These are phyloP conservation scores for Saccharomyces hybrid DNA, from an alignment of 1,139 yeast species.

Conservation along the genomic window DNA sequence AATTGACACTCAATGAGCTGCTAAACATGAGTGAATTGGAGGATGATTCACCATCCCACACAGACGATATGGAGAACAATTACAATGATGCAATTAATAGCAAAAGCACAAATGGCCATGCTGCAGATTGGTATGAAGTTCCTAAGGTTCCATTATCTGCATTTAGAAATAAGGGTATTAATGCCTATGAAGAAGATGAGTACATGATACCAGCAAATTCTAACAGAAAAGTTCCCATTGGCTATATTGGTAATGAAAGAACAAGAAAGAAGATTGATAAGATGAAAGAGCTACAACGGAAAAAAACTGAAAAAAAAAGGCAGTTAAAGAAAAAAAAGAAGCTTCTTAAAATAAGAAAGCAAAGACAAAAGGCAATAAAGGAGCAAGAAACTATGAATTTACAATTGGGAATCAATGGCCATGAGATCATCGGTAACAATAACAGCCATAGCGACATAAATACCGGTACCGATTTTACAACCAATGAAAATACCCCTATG, in stretches of 20 bases:
- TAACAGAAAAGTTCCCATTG: slow-evolving; percentile 30
- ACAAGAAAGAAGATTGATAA: slow-evolving; percentile 31
- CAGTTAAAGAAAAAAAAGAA: slow-evolving; percentile 29
- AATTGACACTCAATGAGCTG: slow-evolving; percentile 74
- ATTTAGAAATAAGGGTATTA: slow-evolving; percentile 66
- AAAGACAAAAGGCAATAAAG: slow-evolving; percentile 12
- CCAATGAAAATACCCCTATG: background rate
- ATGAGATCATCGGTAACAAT: background rate
- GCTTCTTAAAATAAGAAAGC: slow-evolving; percentile 24
- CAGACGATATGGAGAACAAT: slow-evolving; percentile 1
- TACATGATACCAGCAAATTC: slow-evolving; percentile 27
- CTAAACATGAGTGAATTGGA: slow-evolving; percentile 84
- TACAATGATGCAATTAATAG: background rate
- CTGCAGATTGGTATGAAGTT: slow-evolving; percentile 35
- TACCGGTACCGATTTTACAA: background rate
- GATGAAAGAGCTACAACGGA: slow-evolving; percentile 30
- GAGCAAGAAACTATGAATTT: slow-evolving; percentile 1
- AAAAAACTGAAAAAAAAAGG: slow-evolving; percentile 27
- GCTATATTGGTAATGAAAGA: slow-evolving; percentile 31
- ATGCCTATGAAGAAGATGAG: slow-evolving; percentile 30
- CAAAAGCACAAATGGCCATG: slow-evolving; percentile 7
- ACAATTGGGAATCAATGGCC: background rate
- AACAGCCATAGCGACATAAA: background rate
- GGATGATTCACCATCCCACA: slow-evolving; percentile 43
- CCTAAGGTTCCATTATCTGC: slow-evolving; percentile 78